Conservation (phyloP, 257 asterid species). For the Lycium barbarum region DNA sequence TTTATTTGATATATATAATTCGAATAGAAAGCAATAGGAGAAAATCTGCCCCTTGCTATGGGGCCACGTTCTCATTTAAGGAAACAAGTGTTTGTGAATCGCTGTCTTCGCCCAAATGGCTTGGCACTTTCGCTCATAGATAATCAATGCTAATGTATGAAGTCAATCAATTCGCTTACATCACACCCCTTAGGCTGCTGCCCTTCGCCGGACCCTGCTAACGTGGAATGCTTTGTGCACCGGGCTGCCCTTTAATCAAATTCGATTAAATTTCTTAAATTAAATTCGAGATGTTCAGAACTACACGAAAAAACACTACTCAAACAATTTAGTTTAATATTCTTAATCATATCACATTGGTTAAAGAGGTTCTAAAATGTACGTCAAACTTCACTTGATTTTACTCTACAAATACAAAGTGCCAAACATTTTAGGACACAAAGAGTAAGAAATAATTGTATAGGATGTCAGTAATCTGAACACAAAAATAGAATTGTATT, state of each 20-base stretch:
- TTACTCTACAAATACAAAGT: background rate
- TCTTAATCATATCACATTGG: background rate
- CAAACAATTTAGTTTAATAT: background rate
- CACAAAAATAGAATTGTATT: background rate
- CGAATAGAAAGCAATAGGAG: background rate
- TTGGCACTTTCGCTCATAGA: no score
- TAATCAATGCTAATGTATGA: no score
- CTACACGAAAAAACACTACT: background rate
- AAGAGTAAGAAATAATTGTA: background rate
- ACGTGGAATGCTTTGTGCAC: no score
- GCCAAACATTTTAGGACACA: background rate
- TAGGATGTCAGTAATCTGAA: background rate
- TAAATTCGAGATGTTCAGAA: no score
- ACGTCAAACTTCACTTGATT: background rate
- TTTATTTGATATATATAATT: no score
- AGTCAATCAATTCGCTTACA: no score
- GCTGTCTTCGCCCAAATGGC: no score
- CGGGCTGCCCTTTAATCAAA: no score
- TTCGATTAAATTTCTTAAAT: no score
- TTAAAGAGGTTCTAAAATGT: background rate
- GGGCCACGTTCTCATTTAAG: background rate
- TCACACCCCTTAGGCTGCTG: no score
- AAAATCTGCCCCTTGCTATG: background rate
- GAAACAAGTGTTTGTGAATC: no score
- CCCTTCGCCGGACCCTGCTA: no score